Evolutionary conservation across 305 asterid species (phyloP).

Genomic region (Stenogyne calaminthoides): DNA sequence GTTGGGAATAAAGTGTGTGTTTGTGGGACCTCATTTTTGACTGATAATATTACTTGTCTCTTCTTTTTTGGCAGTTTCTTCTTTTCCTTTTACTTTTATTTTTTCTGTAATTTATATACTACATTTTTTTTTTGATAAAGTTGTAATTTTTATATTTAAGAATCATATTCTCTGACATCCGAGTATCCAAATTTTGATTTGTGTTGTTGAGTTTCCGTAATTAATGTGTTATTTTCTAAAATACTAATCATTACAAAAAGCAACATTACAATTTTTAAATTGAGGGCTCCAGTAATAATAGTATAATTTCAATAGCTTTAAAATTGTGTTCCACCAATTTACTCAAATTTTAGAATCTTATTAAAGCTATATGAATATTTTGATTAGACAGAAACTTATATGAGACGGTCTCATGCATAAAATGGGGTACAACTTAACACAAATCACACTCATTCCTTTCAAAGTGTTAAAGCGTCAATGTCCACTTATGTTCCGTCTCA

Average conservation of each 20-base stretch:
- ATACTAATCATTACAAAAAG: neutral
- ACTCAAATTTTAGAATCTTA: neutral
- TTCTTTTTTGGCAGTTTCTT: conserved; percentile 31
- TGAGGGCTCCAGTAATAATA: neutral
- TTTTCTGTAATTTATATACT: neutral
- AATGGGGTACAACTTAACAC: too few relatives aligned
- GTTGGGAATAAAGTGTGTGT: conserved; percentile 45
- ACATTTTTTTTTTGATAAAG: too few relatives aligned
- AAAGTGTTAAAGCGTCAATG: too few relatives aligned
- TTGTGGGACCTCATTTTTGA: conserved; percentile 35
- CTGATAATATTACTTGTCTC: conserved; percentile 21
- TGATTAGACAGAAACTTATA: too few relatives aligned
- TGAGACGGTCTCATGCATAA: too few relatives aligned
- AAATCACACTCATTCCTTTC: too few relatives aligned
- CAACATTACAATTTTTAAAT: neutral
- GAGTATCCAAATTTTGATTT: conserved; percentile 1
- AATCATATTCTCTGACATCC: conserved; percentile 29
- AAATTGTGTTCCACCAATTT: neutral
- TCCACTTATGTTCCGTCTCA: too few relatives aligned
- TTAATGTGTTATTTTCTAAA: neutral
- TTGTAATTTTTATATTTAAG: neutral
- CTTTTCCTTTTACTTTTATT: neutral
- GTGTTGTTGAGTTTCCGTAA: neutral
- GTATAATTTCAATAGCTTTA: neutral
- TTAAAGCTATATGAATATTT: neutral